Evolutionary conservation across 495 filamentous ascomycete genomes (phyloP).

Genomic region (Daldinia childiae): DNA sequence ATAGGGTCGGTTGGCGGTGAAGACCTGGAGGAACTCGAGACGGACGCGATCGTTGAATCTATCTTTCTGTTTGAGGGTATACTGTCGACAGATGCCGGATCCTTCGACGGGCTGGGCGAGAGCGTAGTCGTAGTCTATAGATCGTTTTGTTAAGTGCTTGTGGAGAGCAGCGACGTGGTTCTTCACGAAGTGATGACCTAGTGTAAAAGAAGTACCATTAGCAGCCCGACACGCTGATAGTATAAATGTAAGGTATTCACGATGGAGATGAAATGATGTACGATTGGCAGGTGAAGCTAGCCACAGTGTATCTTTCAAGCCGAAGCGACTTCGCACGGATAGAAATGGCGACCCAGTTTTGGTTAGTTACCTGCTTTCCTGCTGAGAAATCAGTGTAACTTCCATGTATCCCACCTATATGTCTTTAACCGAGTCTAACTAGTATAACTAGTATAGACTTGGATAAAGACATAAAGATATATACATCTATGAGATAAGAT

Average conservation of each 20-base stretch:
- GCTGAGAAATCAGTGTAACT: not conserved
- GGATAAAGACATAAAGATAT: not conserved
- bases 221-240: constrained; percentile 5
- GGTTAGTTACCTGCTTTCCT: not conserved
- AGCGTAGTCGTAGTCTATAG: constrained; percentile 19
- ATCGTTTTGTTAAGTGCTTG: constrained; percentile 13
- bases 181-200: constrained; percentile 21
- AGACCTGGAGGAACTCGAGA: constrained; percentile 37
- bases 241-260: constrained; percentile 4
- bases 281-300: not conserved
- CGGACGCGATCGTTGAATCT: constrained; percentile 34
- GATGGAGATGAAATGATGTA: not conserved
- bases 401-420: not conserved
- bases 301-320: not conserved
- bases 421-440: not conserved
- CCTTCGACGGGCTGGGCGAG: constrained; percentile 7
- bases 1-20: constrained; percentile 25
- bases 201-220: constrained; percentile 6
- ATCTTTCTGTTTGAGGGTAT: constrained; percentile 24
- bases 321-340: not conserved
- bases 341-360: no score
- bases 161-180: constrained; percentile 29
- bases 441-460: no score
- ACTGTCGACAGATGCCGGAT: constrained; percentile 35
- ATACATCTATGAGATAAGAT: not conserved